phyloP scores from a whole-genome alignment of 2,329 filamentous ascomycete genomes.

The Cryphonectria radicalis region DNA sequence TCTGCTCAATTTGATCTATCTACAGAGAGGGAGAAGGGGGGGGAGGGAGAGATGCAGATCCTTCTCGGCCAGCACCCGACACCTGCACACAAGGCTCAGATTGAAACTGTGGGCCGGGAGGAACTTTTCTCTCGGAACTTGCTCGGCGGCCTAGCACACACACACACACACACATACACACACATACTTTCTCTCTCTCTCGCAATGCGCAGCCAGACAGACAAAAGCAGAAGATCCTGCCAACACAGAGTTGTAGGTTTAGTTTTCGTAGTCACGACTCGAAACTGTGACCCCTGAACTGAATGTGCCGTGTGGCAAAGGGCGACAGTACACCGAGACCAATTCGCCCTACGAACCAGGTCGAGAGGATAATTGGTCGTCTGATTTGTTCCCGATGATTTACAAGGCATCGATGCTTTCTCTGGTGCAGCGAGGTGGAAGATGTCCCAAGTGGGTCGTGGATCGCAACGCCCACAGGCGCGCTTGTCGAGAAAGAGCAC shows the following conservation, averaged over 20 bases:
- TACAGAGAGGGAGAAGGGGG: not conserved
- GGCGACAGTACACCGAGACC: conserved; percentile 12
- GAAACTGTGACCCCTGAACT: not conserved
- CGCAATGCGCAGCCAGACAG: not conserved
- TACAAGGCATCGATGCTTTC: not conserved
- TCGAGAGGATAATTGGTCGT: not conserved
- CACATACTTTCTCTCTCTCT: not conserved
- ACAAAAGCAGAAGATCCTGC: not conserved
- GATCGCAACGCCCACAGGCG: not conserved
- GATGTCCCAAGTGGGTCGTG: not conserved
- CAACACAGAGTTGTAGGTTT: not conserved
- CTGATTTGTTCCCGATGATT: not conserved
- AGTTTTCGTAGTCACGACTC: conserved; percentile 5
- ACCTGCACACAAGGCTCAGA: not conserved
- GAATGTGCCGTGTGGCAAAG: not conserved
- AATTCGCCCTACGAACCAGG: not conserved
- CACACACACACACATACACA: not conserved
- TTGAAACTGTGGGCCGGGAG: not conserved
- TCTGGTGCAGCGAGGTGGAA: not conserved
- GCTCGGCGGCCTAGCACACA: not conserved
- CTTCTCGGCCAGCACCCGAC: conserved; percentile 12
- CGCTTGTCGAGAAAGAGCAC: not conserved
- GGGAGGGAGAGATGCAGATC: not conserved
- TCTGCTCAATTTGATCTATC: not conserved
- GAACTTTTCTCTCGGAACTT: not conserved